Evolutionary conservation across 1,284 basidiomycete genomes (phyloP).

Genomic region (Cryptococcus deneoformans): DNA sequence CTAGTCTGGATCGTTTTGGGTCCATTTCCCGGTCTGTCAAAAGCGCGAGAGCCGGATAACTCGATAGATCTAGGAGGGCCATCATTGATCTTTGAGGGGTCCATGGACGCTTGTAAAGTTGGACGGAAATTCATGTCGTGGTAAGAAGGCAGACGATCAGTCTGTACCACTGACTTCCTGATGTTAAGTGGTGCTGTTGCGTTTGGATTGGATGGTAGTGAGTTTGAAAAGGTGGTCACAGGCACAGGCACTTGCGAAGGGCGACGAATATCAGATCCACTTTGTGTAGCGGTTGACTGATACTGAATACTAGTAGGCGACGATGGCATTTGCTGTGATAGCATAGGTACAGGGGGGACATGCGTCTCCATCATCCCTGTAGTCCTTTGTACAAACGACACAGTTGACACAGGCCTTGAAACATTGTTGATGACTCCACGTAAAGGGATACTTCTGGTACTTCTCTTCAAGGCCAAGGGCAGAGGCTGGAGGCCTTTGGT

Average conservation of each 20-base stretch:
- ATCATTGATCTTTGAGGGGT: no score
- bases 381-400: neutral
- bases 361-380: neutral
- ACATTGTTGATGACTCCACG: neutral
- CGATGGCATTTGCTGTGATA: no score
- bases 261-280: neutral
- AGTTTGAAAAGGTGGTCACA: neutral
- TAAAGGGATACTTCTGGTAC: neutral
- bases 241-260: neutral
- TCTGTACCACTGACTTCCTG: conserved; percentile 1
- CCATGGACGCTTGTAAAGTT: no score
- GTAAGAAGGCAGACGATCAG: conserved; percentile 2
- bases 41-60: no score
- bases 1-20: no score
- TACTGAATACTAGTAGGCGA: no score
- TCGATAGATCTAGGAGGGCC: no score
- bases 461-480: neutral
- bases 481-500: neutral
- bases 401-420: neutral
- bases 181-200: conserved; percentile 2
- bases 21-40: no score
- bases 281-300: no score
- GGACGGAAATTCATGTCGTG: neutral
- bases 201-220: neutral
- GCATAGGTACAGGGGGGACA: neutral